These are phyloP conservation scores for Nakaseomyces nivariensis DNA, from an alignment of 1,139 yeast genomes.

Conservation along the genomic window DNA sequence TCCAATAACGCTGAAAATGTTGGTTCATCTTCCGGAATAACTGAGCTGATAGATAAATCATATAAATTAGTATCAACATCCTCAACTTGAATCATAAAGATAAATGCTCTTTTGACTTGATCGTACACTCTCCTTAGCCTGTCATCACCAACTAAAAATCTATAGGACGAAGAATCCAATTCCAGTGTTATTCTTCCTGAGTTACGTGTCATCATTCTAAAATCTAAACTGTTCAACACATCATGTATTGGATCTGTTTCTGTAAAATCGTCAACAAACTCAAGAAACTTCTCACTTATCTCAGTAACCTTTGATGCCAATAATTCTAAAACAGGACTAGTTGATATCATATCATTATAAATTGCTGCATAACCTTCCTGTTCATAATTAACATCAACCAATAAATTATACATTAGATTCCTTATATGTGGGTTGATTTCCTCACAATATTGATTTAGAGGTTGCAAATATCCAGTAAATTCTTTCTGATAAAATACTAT, in stretches of 20 bases:
- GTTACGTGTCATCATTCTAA: constrained; percentile 7
- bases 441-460: constrained; percentile 26
- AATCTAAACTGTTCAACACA: constrained; percentile 11
- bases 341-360: constrained; percentile 25
- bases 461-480: constrained; percentile 25
- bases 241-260: constrained; percentile 26
- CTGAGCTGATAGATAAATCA: constrained; percentile 65
- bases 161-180: constrained; percentile 43
- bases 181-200: constrained; percentile 28
- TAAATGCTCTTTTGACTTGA: constrained; percentile 71
- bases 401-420: constrained; percentile 17
- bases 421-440: constrained; percentile 24
- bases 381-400: constrained; percentile 26
- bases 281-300: constrained; percentile 17
- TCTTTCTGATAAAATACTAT: constrained; percentile 22
- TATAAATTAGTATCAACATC: constrained; percentile 57
- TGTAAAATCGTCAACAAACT: constrained; percentile 16
- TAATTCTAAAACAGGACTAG: constrained; percentile 22
- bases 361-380: constrained; percentile 22
- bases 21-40: constrained; percentile 57
- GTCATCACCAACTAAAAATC: constrained; percentile 30
- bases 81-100: constrained; percentile 71
- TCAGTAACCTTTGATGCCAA: constrained; percentile 24
- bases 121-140: constrained; percentile 51
- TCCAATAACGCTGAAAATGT: constrained; percentile 46